A percentile compares a stretch with the other conserved stretches of the same genome.
Conservation (phyloP, 805 yeast species). For the Candida nemodendra region DNA sequence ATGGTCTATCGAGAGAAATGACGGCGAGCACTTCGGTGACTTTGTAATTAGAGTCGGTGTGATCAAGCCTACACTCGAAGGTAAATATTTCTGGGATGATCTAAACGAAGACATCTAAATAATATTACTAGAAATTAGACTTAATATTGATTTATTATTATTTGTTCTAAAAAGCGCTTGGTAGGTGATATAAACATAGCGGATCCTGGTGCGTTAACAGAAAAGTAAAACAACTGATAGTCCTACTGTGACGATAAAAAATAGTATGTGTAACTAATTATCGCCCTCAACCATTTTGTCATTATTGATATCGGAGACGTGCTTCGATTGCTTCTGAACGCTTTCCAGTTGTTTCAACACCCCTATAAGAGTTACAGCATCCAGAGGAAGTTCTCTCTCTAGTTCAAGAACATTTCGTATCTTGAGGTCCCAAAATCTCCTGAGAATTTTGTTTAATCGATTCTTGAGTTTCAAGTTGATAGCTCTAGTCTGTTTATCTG, state of each 20-base stretch:
- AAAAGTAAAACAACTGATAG: too few relatives aligned
- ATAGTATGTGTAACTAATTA: too few relatives aligned
- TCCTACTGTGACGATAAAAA: too few relatives aligned
- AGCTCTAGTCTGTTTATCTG: slow-evolving; percentile 26
- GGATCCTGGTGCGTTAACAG: too few relatives aligned
- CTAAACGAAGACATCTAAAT: slow-evolving; percentile 70
- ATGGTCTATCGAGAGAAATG: slow-evolving; percentile 89
- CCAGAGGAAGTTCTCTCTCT: slow-evolving; percentile 41
- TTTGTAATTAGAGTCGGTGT: slow-evolving; percentile 84
- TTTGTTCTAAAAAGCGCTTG: background rate
- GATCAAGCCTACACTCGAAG: slow-evolving; percentile 84
- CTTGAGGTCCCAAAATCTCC: slow-evolving; percentile 49
- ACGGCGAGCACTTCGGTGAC: slow-evolving; percentile 95
- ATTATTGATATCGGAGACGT: background rate
- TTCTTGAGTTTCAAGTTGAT: slow-evolving; percentile 39
- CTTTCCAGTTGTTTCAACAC: slow-evolving; percentile 30
- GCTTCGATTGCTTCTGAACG: slow-evolving; percentile 2
- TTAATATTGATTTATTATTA: too few relatives aligned
- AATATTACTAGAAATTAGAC: background rate
- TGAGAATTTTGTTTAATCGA: slow-evolving; percentile 45
- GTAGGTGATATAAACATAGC: too few relatives aligned
- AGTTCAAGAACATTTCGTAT: slow-evolving; percentile 42
- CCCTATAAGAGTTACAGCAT: slow-evolving; percentile 26
- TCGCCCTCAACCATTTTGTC: too few relatives aligned
- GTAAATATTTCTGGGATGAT: slow-evolving; percentile 92